Percentiles rank a stretch among this genome's conserved stretches.
Conservation (phyloP, 1,139 yeast species). For the Yamadazyma triangularis region DNA sequence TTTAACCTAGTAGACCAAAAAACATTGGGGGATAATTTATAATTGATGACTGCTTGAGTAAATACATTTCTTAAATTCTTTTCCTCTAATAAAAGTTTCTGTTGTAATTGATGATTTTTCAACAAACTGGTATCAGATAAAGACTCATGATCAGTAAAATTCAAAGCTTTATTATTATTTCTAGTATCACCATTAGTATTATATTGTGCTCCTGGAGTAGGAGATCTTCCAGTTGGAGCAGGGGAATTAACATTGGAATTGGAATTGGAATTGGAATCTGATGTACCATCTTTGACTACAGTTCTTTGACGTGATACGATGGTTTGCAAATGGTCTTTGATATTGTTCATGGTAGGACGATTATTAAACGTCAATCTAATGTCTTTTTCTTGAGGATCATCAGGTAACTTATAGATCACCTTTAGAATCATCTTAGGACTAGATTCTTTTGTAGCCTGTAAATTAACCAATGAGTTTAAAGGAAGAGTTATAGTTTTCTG, state of each 20-base stretch:
- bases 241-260: not conserved
- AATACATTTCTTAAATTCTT: constrained; percentile 69
- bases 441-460: constrained; percentile 73
- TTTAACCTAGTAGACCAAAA: constrained; percentile 89
- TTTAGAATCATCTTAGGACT: constrained; percentile 67
- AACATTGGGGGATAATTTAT: constrained; percentile 71
- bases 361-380: constrained; percentile 60
- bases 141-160: constrained; percentile 16
- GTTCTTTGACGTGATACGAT: constrained; percentile 67
- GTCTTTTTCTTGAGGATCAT: constrained; percentile 33
- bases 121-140: constrained; percentile 43
- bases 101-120: constrained; percentile 73
- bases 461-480: constrained; percentile 49
- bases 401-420: constrained; percentile 38
- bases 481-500: constrained; percentile 45
- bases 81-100: constrained; percentile 67
- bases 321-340: constrained; percentile 66
- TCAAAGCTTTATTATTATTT: constrained; percentile 5
- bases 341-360: constrained; percentile 70
- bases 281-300: constrained; percentile 28
- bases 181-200: constrained; percentile 8
- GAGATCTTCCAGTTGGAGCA: constrained; percentile 17
- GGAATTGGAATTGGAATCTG: constrained; percentile 15
- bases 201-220: constrained; percentile 9
- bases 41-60: constrained; percentile 81